These are phyloP conservation scores for Trichoderma parareesei DNA, from an alignment of 495 filamentous ascomycete genomes.

Conservation along the genomic window DNA sequence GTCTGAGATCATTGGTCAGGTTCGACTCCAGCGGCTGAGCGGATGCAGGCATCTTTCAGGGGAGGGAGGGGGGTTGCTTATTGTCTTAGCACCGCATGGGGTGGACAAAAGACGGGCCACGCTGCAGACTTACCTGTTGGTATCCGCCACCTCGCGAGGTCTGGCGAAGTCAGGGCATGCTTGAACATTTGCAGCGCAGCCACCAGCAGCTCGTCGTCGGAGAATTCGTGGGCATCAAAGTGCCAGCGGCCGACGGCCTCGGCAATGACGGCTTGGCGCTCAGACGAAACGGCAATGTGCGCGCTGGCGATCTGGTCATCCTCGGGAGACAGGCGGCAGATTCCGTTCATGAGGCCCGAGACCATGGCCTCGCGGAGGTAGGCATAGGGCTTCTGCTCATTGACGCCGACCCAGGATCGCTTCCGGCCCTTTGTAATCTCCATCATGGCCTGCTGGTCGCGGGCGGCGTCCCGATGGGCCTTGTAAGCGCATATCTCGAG, in stretches of 20 bases:
- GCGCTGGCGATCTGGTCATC: constrained; percentile 33
- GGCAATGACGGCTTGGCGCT: constrained; percentile 55
- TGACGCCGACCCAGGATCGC: constrained; percentile 86
- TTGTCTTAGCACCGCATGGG: neutral
- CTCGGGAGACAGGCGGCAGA: constrained; percentile 62
- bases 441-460: constrained; percentile 58
- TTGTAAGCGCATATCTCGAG: constrained; percentile 78
- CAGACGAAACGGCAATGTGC: constrained; percentile 41
- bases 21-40: neutral
- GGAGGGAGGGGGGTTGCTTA: neutral
- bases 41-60: neutral
- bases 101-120: neutral
- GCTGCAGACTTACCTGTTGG: constrained; percentile 50
- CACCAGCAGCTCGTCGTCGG: constrained; percentile 79
- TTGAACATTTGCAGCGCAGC: constrained; percentile 77
- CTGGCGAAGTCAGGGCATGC: constrained; percentile 77
- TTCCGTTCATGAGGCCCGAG: constrained; percentile 81
- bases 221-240: constrained; percentile 82
- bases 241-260: constrained; percentile 70
- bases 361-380: constrained; percentile 85
- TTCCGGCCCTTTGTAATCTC: constrained; percentile 64
- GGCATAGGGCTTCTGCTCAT: constrained; percentile 77
- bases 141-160: constrained; percentile 70
- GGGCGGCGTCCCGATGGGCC: constrained; percentile 59
- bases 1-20: constrained; percentile 33